Base-by-base conservation (phyloP, 495 filamentous ascomycete genomes). In the Cercophora samala region DNA sequence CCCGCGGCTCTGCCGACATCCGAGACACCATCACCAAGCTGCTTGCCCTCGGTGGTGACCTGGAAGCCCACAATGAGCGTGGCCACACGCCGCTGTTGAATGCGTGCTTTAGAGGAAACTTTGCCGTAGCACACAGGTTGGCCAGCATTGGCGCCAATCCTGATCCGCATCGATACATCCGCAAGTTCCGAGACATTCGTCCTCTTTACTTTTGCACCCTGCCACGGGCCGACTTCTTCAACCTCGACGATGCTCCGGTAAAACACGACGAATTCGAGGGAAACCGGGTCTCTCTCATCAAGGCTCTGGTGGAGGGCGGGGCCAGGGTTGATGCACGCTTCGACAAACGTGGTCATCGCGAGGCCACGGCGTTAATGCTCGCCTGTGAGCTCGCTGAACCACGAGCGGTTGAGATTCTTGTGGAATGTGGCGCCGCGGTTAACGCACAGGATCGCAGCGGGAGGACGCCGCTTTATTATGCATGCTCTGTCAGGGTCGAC, bases 41-140 rank as follows among this genome's bases (percentile, higher is more conserved):
- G n/a, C 70, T 75, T 2, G 67, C 66, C 18, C 68, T 75, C 2
- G 74, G 74, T 25, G 74, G 70, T 62, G 74, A 73, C 5, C 24
- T 73, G 6, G 72, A 73, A 19, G 70, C 70, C 0, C 65, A 69
- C 42, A 73, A 73, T 64, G 63, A 73, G 18, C 64, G n/a, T 32
- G 71, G 73, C 51, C 54, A 69, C 58, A 75, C 74, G 8, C 68
- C 74, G 3, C 62, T 75, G 1, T 59, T 73, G 3, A 69, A 70
- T 24, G 74, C 74, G 2, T 73, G 71, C 64, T 68, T 58, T 60
- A 25, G 67, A 3, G 74, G 74, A n/a, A 75, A 75, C 56, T 75
- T 60, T 59, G 68, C 72, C 42, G 72, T 70, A 2, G 74, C 74
- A 4, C 68, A 66, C 60, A 24, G 68, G 52, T 64, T 75, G 24